These are phyloP conservation scores for Fraxinus dipetala DNA, from an alignment of 305 asterid species.

Conservation along the genomic window DNA sequence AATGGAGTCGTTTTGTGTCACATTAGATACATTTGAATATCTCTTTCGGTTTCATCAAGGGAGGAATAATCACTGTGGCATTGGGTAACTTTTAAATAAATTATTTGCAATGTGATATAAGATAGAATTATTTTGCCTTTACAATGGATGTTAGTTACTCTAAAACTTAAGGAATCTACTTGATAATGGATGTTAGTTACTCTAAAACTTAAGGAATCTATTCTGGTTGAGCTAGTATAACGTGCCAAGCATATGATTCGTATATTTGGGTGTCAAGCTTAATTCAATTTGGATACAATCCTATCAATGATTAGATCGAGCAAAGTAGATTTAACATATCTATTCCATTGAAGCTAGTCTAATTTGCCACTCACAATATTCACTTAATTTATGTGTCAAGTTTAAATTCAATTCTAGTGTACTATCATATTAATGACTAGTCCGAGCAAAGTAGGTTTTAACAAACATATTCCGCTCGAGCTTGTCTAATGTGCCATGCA, in stretches of 20 bases:
- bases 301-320: background rate
- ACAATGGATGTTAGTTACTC: background rate
- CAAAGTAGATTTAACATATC: background rate
- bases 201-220: background rate
- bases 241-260: background rate
- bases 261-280: background rate
- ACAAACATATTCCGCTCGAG: no score
- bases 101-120: background rate
- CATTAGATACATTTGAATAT: slow-evolving; percentile 22
- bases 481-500: background rate
- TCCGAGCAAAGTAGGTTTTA: no score
- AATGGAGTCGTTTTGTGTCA: background rate
- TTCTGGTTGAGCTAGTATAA: background rate
- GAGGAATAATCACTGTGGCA: slow-evolving; percentile 17
- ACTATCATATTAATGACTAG: no score
- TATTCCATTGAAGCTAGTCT: background rate
- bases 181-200: background rate
- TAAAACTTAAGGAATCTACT: background rate
- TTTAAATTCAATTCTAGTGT: background rate
- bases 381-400: background rate
- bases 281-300: background rate
- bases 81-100: background rate
- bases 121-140: background rate
- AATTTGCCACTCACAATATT: background rate
- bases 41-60: background rate